Evolutionary conservation across 306 rosid genomes (phyloP).

Genomic region (Sicyos edulis): DNA sequence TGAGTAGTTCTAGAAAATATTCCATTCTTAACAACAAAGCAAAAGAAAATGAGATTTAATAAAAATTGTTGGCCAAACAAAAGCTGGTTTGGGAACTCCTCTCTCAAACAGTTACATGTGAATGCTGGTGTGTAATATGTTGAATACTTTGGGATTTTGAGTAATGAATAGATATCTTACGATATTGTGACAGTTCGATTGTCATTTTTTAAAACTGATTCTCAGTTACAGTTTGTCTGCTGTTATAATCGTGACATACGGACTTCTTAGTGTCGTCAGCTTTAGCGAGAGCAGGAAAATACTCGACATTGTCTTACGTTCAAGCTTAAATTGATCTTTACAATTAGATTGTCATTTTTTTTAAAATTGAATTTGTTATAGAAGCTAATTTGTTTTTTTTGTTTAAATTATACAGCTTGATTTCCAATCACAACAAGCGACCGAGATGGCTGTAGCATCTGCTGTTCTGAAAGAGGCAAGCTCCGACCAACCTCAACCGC

Average conservation of each 20-base stretch:
- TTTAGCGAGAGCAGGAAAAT: neutral
- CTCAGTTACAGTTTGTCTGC: too few relatives aligned
- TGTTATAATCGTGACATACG: neutral
- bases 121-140: neutral
- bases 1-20: neutral
- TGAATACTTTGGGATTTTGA: neutral
- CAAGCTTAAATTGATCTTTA: neutral
- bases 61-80: neutral
- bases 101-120: neutral
- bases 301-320: neutral
- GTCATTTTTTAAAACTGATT: neutral
- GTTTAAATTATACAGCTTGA: conserved; percentile 45
- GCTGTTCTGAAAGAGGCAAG: conserved; percentile 23
- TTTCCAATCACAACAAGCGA: conserved; percentile 33
- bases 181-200: neutral
- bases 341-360: neutral
- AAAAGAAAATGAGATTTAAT: too few relatives aligned
- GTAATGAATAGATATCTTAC: too few relatives aligned
- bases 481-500: conserved; percentile 22
- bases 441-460: conserved; percentile 21
- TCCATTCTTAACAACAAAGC: neutral
- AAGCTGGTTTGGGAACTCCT: neutral
- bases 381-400: conserved; percentile 25
- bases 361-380: neutral
- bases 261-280: neutral